Base-by-base conservation (phyloP, 2,329 filamentous ascomycete genomes). In the Colletotrichum sublineola region DNA sequence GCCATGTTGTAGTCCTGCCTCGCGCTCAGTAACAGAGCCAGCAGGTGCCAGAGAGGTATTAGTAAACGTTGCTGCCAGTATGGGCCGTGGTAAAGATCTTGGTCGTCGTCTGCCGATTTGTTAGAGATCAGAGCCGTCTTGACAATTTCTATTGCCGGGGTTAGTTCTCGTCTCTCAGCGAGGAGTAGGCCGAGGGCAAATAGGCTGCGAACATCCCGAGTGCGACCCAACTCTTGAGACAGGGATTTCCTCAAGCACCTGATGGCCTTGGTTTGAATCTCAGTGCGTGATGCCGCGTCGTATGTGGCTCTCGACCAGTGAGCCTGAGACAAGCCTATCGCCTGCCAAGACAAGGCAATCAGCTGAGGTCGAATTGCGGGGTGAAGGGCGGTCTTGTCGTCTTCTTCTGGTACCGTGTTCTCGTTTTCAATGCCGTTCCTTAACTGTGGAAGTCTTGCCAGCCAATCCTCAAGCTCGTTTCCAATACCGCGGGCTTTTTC, bases 21-120 rank as follows among this genome's bases (percentile, higher is more conserved):
- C 1, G 95, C 94, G 75, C 94, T 97, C 40, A 98, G 84, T 31
- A 98, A 86, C 33, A 99, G 86, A 0, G 94, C 92, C 58, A 99
- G 87, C 20, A 99, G 86, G 84, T 99, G 96, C 95, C 96, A 98
- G 33, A 98, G 82, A 2, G 95, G 92, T 33, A 98, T 91, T 44
- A 92, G 82, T 8, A 88, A 87, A 58, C 90, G 86, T 79, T 94
- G 91, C 68, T 90, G 87, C 87, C 87, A 90, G 75, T 87, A 89
- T 1, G 84, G 84, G 0, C 86, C 86, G 62, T 85, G 82, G 52
- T 82, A 80, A 5, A 85, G 77, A 55, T 82, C 81, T 56, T 86
- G 84, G 52, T 84, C 82, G 24, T 82, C 82, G 38, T 83, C 83
- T 2, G 84, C 77, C 6, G 84, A 82, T 73, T 87, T 89, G 56